Conservation (phyloP, 1,139 yeast genomes). For the Yamadazyma epiphylla region DNA sequence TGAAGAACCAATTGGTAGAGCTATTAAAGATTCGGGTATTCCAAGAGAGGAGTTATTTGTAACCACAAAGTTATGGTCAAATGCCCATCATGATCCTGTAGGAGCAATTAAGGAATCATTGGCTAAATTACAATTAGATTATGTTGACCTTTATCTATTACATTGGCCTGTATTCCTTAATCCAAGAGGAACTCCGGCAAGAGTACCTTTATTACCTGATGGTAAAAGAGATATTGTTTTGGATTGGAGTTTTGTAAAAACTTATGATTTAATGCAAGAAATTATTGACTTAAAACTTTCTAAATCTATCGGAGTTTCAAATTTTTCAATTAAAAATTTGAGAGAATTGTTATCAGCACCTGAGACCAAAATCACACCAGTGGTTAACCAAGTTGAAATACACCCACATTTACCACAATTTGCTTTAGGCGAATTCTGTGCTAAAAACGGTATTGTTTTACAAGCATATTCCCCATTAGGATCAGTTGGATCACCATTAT, state of each 20-base stretch:
- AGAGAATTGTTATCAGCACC: constrained; percentile 49
- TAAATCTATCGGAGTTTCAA: constrained; percentile 74
- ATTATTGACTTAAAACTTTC: constrained; percentile 48
- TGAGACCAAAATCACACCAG: constrained; percentile 54
- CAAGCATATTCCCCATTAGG: constrained; percentile 85
- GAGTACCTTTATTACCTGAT: constrained; percentile 25
- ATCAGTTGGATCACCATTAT: constrained; percentile 59
- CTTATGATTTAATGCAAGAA: constrained; percentile 64
- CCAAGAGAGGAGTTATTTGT: constrained; percentile 65
- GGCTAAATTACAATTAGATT: constrained; percentile 61
- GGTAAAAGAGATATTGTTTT: constrained; percentile 21
- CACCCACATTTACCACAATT: constrained; percentile 74
- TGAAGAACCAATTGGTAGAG: constrained; percentile 61
- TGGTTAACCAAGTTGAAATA: constrained; percentile 67
- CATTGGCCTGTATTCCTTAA: constrained; percentile 76
- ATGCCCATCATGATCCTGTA: constrained; percentile 55
- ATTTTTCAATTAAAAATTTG: constrained; percentile 51
- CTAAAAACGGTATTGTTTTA: constrained; percentile 50
- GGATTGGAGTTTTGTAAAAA: constrained; percentile 52
- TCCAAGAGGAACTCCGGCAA: constrained; percentile 26
- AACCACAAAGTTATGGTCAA: constrained; percentile 73
- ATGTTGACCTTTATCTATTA: constrained; percentile 72
- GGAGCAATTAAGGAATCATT: constrained; percentile 57
- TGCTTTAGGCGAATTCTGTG: constrained; percentile 54
- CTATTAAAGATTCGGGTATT: constrained; percentile 57